Percentiles rank a stretch among this genome's conserved stretches.
These are phyloP conservation scores for Cryphonectria naterciae DNA, from an alignment of 2,329 filamentous ascomycete species.

Conservation along the genomic window DNA sequence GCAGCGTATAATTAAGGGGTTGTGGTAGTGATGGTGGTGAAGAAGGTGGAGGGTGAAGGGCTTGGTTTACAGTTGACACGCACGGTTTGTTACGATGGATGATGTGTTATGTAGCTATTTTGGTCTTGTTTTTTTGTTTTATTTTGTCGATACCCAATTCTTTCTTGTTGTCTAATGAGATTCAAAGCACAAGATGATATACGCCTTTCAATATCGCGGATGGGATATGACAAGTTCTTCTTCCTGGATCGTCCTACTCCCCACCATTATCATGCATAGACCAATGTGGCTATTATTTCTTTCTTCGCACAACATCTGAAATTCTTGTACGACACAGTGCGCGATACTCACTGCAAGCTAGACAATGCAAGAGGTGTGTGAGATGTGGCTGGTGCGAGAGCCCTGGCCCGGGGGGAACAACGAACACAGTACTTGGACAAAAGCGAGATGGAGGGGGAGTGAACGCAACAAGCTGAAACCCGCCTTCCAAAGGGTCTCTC, in stretches of 20 bases:
- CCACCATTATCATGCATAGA: no score
- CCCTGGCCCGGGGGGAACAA: background rate
- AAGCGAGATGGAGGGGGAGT: background rate
- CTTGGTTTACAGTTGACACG: background rate
- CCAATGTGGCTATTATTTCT: background rate
- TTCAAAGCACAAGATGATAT: background rate
- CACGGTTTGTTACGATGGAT: background rate
- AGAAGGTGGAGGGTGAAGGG: background rate
- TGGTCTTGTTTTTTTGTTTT: background rate
- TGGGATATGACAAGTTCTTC: no score
- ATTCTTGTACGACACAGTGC: background rate
- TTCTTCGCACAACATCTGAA: background rate
- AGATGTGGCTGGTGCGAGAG: background rate
- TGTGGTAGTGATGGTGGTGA: background rate
- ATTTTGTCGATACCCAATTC: background rate
- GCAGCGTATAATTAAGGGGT: slow-evolving; percentile 12
- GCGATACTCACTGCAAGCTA: background rate
- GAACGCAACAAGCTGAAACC: slow-evolving; percentile 1
- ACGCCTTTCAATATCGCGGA: no score
- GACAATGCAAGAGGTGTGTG: background rate
- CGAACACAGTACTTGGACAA: background rate
- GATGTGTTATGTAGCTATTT: background rate
- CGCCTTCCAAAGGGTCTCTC: background rate
- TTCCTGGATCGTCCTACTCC: background rate
- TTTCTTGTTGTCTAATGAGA: background rate